A percentile compares a stretch with the other conserved stretches of the same genome.
phyloP scores from a whole-genome alignment of 2,329 filamentous ascomycete species.

The Clonostachys byssicola region DNA sequence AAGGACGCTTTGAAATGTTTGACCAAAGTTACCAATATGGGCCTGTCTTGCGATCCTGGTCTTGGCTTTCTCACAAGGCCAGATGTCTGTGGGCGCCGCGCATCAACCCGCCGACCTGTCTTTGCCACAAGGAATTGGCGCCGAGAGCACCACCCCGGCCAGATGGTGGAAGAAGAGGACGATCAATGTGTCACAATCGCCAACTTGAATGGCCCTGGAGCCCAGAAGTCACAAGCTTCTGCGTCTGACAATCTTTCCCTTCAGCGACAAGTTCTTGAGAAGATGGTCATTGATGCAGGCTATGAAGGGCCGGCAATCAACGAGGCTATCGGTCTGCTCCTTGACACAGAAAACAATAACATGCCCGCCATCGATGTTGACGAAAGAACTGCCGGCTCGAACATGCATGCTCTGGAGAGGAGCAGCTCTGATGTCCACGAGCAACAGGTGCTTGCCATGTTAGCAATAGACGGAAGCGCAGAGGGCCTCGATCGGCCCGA shows the following conservation, averaged over 20 bases:
- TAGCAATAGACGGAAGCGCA: background rate
- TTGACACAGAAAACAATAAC: slow-evolving; percentile 24
- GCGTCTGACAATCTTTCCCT: slow-evolving; percentile 16
- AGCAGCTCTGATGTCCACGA: too few relatives aligned
- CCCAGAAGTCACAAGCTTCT: slow-evolving; percentile 6
- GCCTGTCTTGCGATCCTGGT: slow-evolving; percentile 62
- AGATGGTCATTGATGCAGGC: slow-evolving; percentile 30
- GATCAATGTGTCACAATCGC: slow-evolving; percentile 11
- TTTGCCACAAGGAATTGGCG: slow-evolving; percentile 23
- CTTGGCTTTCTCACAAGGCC: slow-evolving; percentile 64
- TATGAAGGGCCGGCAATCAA: slow-evolving; percentile 19
- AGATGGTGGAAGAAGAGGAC: slow-evolving; percentile 4
- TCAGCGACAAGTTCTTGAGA: slow-evolving; percentile 22
- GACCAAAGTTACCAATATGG: slow-evolving; percentile 54
- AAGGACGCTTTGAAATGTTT: slow-evolving; percentile 55
- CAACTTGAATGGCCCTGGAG: slow-evolving; percentile 13
- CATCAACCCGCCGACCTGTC: slow-evolving; percentile 25
- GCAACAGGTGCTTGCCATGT: too few relatives aligned
- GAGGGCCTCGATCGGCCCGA: background rate
- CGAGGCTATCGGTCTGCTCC: slow-evolving; percentile 25
- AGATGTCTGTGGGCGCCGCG: slow-evolving; percentile 45
- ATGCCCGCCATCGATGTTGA: slow-evolving; percentile 24
- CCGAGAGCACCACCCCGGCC: slow-evolving; percentile 5
- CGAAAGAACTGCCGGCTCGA: slow-evolving; percentile 8
- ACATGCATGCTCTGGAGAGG: background rate